A percentile compares a stretch with the other conserved stretches of the same genome.
These are phyloP conservation scores for Fomitiporia mediterranea DNA, from an alignment of 1,284 basidiomycete genomes.

Conservation along the genomic window DNA sequence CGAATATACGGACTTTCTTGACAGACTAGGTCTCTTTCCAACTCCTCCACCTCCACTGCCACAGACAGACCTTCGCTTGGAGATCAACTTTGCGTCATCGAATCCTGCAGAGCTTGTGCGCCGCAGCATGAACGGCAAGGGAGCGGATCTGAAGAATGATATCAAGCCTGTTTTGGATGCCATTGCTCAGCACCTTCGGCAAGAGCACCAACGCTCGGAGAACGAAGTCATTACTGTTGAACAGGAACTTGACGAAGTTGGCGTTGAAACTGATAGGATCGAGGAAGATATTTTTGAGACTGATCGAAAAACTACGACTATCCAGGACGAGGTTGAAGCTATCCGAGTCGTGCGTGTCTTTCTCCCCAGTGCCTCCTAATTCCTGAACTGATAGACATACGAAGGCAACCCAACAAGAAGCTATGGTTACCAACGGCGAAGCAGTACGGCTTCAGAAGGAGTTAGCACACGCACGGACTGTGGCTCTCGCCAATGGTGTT, in stretches of 20 bases:
- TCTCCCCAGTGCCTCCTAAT: slow-evolving; percentile 5
- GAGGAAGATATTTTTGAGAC: slow-evolving; percentile 61
- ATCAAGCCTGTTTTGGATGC: slow-evolving; percentile 69
- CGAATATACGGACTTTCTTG: slow-evolving; percentile 65
- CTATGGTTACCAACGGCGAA: slow-evolving; percentile 55
- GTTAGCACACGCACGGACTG: slow-evolving; percentile 62
- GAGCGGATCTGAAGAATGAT: slow-evolving; percentile 59
- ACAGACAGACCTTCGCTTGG: slow-evolving; percentile 66
- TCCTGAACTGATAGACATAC: slow-evolving; percentile 8
- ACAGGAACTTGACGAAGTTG: slow-evolving; percentile 71
- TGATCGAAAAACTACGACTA: slow-evolving; percentile 39
- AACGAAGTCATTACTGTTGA: slow-evolving; percentile 74
- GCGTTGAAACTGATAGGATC: slow-evolving; percentile 63
- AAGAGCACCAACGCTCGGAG: slow-evolving; percentile 70
- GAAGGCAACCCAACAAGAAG: slow-evolving; percentile 72
- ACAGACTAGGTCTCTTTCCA: slow-evolving; percentile 68
- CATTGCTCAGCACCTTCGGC: slow-evolving; percentile 65
- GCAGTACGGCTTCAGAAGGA: slow-evolving; percentile 62
- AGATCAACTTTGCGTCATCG: slow-evolving; percentile 68
- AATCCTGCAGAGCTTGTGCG: slow-evolving; percentile 59
- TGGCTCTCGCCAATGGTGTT: slow-evolving; percentile 71
- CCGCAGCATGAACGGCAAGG: slow-evolving; percentile 28
- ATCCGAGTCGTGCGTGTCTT: slow-evolving; percentile 59
- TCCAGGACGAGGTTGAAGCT: slow-evolving; percentile 67
- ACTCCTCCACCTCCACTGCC: slow-evolving; percentile 63